Conservation (phyloP, 179 eudicot species). For the Beta lomatogona region DNA sequence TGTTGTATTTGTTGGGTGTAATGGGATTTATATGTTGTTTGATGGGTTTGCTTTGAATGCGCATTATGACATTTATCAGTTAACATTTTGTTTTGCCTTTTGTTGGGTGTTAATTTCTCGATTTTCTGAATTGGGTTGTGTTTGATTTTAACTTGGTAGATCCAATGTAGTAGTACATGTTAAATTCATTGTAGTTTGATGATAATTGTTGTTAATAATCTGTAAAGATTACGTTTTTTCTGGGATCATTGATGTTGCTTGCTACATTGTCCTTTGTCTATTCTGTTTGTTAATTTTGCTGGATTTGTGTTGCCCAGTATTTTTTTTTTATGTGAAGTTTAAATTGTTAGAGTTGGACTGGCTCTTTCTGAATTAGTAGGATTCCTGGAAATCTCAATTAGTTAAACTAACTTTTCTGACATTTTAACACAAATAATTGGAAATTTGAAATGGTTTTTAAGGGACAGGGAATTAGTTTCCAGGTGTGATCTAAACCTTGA, state of each 20-base stretch:
- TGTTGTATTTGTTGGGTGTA: not conserved
- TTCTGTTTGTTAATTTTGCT: slow-evolving; percentile 8
- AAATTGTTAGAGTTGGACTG: not conserved
- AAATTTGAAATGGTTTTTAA: not conserved
- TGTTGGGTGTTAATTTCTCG: not conserved
- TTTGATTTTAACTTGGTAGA: slow-evolving; percentile 26
- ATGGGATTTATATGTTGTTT: not conserved
- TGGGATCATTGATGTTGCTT: not conserved
- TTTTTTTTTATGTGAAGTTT: not conserved
- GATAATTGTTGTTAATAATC: slow-evolving; percentile 8
- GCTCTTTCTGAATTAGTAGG: not conserved
- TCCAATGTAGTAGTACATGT: slow-evolving; percentile 7
- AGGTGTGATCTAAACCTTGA: slow-evolving; percentile 13
- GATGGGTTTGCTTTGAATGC: slow-evolving; percentile 15
- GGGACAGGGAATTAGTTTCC: not conserved
- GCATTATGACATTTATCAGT: not conserved
- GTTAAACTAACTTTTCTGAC: not conserved
- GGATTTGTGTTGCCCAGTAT: not conserved
- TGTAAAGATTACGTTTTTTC: slow-evolving; percentile 23
- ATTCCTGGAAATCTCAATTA: not conserved
- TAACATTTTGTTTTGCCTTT: too few relatives aligned
- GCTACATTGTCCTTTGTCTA: slow-evolving; percentile 11
- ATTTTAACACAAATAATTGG: too few relatives aligned
- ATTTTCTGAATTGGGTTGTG: slow-evolving; percentile 5
- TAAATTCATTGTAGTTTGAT: slow-evolving; percentile 1